These are phyloP conservation scores for Epichloe typhina DNA, from an alignment of 2,329 filamentous ascomycete genomes.

Conservation along the genomic window DNA sequence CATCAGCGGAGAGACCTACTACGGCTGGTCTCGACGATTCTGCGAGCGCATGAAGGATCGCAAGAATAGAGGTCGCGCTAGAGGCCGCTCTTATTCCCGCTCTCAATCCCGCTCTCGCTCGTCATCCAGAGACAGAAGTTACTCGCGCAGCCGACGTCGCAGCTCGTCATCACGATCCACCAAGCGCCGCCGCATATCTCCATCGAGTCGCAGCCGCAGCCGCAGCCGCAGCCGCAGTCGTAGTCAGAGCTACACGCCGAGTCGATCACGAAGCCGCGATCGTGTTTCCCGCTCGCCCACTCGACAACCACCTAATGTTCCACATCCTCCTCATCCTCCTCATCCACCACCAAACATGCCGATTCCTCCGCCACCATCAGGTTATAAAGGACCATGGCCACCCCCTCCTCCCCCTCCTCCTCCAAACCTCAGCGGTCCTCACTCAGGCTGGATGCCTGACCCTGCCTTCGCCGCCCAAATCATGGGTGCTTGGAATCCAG, in stretches of 20 bases:
- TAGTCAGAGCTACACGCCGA: slow-evolving; percentile 12
- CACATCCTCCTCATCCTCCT: slow-evolving; percentile 13
- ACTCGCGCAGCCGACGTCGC: slow-evolving; percentile 16
- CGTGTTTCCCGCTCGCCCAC: slow-evolving; percentile 9
- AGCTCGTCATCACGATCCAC: slow-evolving; percentile 18
- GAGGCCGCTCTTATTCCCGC: slow-evolving; percentile 22
- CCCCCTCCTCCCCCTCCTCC: slow-evolving; percentile 17
- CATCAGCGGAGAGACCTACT: slow-evolving; percentile 60
- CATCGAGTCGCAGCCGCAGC: slow-evolving; percentile 11
- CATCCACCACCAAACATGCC: slow-evolving; percentile 4
- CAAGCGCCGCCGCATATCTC: slow-evolving; percentile 18
- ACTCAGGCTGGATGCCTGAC: slow-evolving; percentile 16
- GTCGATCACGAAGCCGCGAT: slow-evolving; percentile 12
- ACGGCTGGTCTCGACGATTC: slow-evolving; percentile 74
- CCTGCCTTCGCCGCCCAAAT: slow-evolving; percentile 15
- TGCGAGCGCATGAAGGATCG: slow-evolving; percentile 67
- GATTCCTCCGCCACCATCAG: slow-evolving; percentile 22
- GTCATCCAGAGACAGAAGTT: slow-evolving; percentile 10
- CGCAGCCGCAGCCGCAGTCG: slow-evolving; percentile 12
- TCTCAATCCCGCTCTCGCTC: slow-evolving; percentile 18
- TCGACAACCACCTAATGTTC: neutral
- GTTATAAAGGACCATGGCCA: slow-evolving; percentile 30
- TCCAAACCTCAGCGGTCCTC: neutral
- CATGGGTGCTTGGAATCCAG: slow-evolving; percentile 15
- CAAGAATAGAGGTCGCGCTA: slow-evolving; percentile 14